These are phyloP conservation scores for Aurantiochytrium sp. DNA, from an alignment of 108 stramenopile species.

Conservation along the genomic window DNA sequence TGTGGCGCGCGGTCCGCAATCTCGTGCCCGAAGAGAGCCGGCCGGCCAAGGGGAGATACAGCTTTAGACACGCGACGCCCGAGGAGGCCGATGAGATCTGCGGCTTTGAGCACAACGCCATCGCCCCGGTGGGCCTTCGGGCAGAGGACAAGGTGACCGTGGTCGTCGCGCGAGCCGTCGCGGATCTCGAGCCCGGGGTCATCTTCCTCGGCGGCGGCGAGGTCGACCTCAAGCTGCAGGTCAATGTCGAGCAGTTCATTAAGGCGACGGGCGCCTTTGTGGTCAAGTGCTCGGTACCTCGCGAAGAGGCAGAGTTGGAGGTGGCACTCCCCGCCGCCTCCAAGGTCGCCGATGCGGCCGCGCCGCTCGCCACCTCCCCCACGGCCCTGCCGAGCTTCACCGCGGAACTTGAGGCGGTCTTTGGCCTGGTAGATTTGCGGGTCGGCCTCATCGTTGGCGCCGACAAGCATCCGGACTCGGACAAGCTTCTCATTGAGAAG, in stretches of 20 bases:
- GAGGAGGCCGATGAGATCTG: background rate
- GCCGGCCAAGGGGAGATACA: background rate
- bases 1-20: background rate
- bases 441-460: constrained; percentile 80
- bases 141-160: background rate
- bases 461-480: constrained; percentile 88
- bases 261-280: background rate
- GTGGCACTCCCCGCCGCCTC: background rate
- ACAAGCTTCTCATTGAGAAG: constrained; percentile 97
- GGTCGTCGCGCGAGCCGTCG: background rate
- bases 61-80: background rate
- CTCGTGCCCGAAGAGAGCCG: background rate
- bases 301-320: background rate
- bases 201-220: constrained; percentile 27
- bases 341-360: background rate
- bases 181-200: background rate
- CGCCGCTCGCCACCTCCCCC: background rate
- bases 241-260: background rate
- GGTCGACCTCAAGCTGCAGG: background rate
- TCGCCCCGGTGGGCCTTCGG: background rate
- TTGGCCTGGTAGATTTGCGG: constrained; percentile 68
- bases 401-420: background rate
- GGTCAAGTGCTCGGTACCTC: background rate
- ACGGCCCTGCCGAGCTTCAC: background rate
- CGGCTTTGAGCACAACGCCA: constrained; percentile 34